These are phyloP conservation scores for Straminergon stramineum DNA, from an alignment of 225 moss, liverwort and hornwort species.

Conservation along the genomic window DNA sequence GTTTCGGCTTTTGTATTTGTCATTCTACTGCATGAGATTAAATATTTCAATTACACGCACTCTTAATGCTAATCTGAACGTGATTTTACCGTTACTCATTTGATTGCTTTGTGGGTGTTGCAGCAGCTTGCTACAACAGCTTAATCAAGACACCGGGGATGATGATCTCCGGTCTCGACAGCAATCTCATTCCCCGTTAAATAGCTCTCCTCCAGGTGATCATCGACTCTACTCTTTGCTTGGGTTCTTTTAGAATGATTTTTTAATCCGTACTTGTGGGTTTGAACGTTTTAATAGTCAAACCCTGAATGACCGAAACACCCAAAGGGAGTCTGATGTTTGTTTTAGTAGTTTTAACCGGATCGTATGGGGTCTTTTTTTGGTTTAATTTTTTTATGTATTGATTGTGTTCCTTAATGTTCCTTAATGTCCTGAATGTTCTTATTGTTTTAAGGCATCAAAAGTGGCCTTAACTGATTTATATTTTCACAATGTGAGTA, in stretches of 20 bases:
- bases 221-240: neutral
- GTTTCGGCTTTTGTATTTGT: neutral
- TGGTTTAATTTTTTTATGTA: neutral
- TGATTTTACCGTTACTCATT: neutral
- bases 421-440: neutral
- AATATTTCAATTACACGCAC: neutral
- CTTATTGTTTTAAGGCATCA: neutral
- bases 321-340: neutral
- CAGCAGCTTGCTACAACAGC: conserved; percentile 94
- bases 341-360: neutral
- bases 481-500: neutral
- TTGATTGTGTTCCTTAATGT: neutral
- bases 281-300: neutral
- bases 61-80: neutral
- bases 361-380: neutral
- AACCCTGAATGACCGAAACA: neutral
- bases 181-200: conserved; percentile 89
- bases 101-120: neutral
- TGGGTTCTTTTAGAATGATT: neutral
- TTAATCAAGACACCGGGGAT: conserved; percentile 85
- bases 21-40: neutral
- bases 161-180: conserved; percentile 88
- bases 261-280: neutral
- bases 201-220: conserved; percentile 89
- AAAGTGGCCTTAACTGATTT: neutral